Evolutionary conservation across 345 rosid species (phyloP).

Genomic region (Gossypium bickii): DNA sequence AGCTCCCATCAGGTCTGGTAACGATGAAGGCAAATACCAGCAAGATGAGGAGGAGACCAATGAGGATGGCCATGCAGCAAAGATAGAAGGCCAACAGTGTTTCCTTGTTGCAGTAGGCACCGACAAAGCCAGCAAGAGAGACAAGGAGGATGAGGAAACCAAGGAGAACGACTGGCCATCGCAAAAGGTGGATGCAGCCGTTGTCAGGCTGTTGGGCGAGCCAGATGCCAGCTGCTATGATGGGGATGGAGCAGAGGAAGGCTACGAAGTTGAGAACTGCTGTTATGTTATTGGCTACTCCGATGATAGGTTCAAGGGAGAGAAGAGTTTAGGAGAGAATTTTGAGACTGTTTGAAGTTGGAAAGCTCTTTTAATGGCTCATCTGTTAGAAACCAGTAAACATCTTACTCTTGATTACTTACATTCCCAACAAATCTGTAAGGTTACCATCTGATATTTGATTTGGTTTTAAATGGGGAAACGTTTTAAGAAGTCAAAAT

Average conservation of each 20-base stretch:
- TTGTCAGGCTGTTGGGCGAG: constrained; percentile 78
- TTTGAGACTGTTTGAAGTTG: not conserved
- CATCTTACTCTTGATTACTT: not conserved
- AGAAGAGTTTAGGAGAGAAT: not conserved
- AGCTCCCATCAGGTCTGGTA: constrained; percentile 70
- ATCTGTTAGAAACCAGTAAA: not conserved
- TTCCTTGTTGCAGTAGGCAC: constrained; percentile 79
- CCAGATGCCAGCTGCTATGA: constrained; percentile 84
- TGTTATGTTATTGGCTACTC: constrained; percentile 77
- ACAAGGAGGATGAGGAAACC: constrained; percentile 76
- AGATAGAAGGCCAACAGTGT: constrained; percentile 77
- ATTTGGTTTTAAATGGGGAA: not conserved
- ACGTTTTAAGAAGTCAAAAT: not conserved
- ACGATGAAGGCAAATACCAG: constrained; percentile 76
- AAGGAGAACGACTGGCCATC: constrained; percentile 83
- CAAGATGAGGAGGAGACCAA: constrained; percentile 54
- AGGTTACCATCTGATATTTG: not conserved
- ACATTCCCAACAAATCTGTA: not conserved
- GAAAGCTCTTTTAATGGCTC: not conserved
- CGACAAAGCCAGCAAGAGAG: constrained; percentile 77
- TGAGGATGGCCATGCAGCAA: constrained; percentile 83
- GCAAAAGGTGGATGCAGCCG: constrained; percentile 64
- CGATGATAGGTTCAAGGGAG: constrained; percentile 33
- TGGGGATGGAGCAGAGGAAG: constrained; percentile 78
- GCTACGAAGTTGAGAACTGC: constrained; percentile 77